Evolutionary conservation across 2,329 filamentous ascomycete species (phyloP), one percentile per base, ranked within the genome.

Genomic region (Verticillium dahliae): DNA sequence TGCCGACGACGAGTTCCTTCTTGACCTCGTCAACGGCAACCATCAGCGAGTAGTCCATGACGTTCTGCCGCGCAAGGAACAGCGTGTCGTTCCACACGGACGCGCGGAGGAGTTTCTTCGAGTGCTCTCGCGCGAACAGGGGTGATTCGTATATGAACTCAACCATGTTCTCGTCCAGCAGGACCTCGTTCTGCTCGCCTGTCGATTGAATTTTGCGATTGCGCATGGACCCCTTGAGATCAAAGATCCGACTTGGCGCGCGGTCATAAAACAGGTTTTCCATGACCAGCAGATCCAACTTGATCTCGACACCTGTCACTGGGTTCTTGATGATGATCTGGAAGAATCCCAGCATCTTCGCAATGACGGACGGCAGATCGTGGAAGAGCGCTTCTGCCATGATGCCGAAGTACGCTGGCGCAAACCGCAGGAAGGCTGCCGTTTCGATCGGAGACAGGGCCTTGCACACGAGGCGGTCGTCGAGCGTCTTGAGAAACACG

Each of bases 41-140:
- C 95, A 99, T 99, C 55, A 99, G 84, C 31, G 90, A 95, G 77
- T 99, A 99, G 76, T 99, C 95, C 95, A 99, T 99, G 60, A 99
- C 95, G 69, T 98, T 95, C 71, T 98, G 94, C 45, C 92, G 87
- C 57, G 91, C 92, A 59, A 99, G 78, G 78, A 98, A 99, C 34
- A 99, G 81, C 1, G 96, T 99, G 72, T 99, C 96, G 72, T 99
- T 99, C 88, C 92, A 98, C 2, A 99, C 93, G 10, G 91, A 95
- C 59, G 91, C 90, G 65, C 92, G 87, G 37, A 99, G 85, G 13
- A 98, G 83, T 73, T 96, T 97, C 79, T 97, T 97, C 31, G 92
- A 94, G 75, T 99, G 94, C 74, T 99, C 95, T 56, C 96, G 87
- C 10, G 94, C 90, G 73, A 99, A 99, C 15, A 99, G 83, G 0